These are phyloP conservation scores for Fusarium newnesense DNA, from an alignment of 2,329 filamentous ascomycete genomes.

Conservation along the genomic window DNA sequence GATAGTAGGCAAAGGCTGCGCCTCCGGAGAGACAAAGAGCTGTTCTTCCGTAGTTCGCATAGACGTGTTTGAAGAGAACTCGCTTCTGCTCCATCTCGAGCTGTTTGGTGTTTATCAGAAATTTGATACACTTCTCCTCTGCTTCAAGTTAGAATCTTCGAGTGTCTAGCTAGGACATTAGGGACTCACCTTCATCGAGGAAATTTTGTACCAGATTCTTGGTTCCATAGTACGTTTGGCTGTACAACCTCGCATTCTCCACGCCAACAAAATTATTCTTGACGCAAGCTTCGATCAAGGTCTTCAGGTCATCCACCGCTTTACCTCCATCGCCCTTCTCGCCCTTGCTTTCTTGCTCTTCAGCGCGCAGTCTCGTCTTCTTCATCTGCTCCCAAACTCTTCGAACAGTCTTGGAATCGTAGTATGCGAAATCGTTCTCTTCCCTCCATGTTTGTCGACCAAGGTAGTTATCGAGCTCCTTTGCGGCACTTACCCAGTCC, in stretches of 20 bases:
- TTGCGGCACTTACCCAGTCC: slow-evolving; percentile 85
- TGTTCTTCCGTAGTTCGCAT: slow-evolving; percentile 91
- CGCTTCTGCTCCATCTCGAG: slow-evolving; percentile 80
- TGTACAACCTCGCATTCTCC: slow-evolving; percentile 94
- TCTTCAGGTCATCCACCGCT: slow-evolving; percentile 79
- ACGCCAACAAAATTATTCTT: slow-evolving; percentile 98
- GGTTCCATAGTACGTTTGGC: slow-evolving; percentile 97
- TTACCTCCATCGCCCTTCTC: slow-evolving; percentile 54
- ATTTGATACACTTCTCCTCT: slow-evolving; percentile 74
- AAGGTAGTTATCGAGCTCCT: slow-evolving; percentile 81
- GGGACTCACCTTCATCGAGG: slow-evolving; percentile 76
- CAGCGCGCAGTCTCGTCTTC: slow-evolving; percentile 69
- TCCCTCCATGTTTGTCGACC: slow-evolving; percentile 85
- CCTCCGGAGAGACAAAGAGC: slow-evolving; percentile 94
- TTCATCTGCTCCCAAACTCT: slow-evolving; percentile 81
- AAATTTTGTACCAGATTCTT: slow-evolving; percentile 93
- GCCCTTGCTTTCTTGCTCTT: slow-evolving; percentile 58
- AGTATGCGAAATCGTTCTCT: slow-evolving; percentile 82
- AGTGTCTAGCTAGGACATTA: background rate
- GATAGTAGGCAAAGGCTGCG: slow-evolving; percentile 95
- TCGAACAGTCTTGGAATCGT: slow-evolving; percentile 85
- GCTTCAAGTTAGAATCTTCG: slow-evolving; percentile 22
- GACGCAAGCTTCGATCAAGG: slow-evolving; percentile 86
- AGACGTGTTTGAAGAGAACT: slow-evolving; percentile 84
- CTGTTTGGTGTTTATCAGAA: slow-evolving; percentile 75